These are phyloP conservation scores for Pyrrhoderma noxium DNA, from an alignment of 1,284 basidiomycete genomes.

Conservation along the genomic window DNA sequence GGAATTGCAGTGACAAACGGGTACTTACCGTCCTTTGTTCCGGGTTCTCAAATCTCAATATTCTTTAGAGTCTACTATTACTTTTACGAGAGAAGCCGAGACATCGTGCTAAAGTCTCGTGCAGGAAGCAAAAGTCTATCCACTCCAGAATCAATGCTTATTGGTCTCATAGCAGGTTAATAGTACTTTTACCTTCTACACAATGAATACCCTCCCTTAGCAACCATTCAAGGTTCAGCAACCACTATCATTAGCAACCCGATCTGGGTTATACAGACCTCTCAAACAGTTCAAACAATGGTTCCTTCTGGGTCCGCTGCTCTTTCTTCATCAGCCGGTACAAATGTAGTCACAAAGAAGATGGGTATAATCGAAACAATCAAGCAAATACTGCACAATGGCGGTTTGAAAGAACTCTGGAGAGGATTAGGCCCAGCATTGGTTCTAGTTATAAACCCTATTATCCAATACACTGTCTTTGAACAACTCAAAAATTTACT, in stretches of 20 bases:
- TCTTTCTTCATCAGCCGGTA: not conserved
- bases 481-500: constrained; percentile 83
- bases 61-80: constrained; percentile 69
- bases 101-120: constrained; percentile 49
- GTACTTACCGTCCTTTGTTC: constrained; percentile 29
- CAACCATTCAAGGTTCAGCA: constrained; percentile 59
- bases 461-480: constrained; percentile 84
- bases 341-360: constrained; percentile 32
- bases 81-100: constrained; percentile 70
- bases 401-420: constrained; percentile 82
- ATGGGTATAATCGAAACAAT: constrained; percentile 67
- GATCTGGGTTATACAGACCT: constrained; percentile 93
- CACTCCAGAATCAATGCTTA: constrained; percentile 85
- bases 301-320: constrained; percentile 21
- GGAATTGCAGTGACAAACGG: constrained; percentile 95
- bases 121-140: constrained; percentile 60
- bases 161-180: constrained; percentile 80
- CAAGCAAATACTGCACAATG: constrained; percentile 66
- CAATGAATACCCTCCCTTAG: not conserved
- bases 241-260: constrained; percentile 92
- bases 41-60: constrained; percentile 7
- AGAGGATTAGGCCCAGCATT: constrained; percentile 94
- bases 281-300: constrained; percentile 71
- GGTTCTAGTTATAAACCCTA: constrained; percentile 91
- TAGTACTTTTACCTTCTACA: constrained; percentile 2